Evolutionary conservation across 306 rosid genomes (phyloP), one percentile per base, ranked within the genome.

Genomic region (Cucumis sativus): DNA sequence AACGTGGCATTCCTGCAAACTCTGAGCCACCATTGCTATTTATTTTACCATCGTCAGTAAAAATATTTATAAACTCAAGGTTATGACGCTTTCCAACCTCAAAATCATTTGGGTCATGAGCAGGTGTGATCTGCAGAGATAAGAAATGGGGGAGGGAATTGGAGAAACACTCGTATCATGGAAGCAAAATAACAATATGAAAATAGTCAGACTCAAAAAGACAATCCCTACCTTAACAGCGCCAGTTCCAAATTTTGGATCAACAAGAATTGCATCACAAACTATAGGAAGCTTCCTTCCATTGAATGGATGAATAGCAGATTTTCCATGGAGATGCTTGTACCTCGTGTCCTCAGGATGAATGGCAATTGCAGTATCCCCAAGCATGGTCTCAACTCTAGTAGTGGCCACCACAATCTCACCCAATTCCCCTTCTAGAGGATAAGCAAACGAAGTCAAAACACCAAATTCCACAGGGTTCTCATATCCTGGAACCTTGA

Each of bases 61-160:
- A 87, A 82, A 92, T 84, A 62, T 87, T 95, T 77, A 95, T 88
- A 77, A 88, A 91, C 49, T 89, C 93, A 80, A 92, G 96, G 45
- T 85, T 87, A 87, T 95, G 96, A 18, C 96, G 93, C 80, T 87
- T 91, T 76, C 98, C 98, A 78, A 95, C 97, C 71, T 88, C 92
- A 84, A 95, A 95, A 83, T 95, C 99, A 79, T 95, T 95, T 11
- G 98, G 97, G 88, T 92, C 99, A 87, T 95, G 99, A 62, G 99
- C 99, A 4, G 97, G 99, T 80, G 99, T 92, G 80, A 95, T 95
- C 98, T 95, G 90, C 87, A 85, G 75, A 78, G 74, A 47, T 70
- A 70, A 47, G 41, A 68, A 47, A 71, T 69, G 59, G 41, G 81
- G 74, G 83, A 69, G 55, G 47, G 79, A 81, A 61, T 74, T 77